These are phyloP conservation scores for Tricholoma furcatifolium DNA, from an alignment of 768 basidiomycete species.

Conservation along the genomic window DNA sequence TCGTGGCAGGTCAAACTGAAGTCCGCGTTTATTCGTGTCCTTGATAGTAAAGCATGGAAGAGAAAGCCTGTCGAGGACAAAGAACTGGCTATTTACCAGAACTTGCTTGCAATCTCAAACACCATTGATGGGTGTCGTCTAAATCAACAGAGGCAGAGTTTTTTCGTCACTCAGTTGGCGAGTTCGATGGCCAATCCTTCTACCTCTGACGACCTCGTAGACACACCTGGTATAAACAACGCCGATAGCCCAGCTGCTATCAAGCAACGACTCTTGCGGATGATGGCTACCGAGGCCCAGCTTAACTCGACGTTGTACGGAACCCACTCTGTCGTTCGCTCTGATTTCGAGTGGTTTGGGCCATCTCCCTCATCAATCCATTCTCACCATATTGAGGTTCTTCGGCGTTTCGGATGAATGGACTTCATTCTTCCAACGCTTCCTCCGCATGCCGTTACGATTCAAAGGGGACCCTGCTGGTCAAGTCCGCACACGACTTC, in stretches of 20 bases:
- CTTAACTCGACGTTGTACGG: slow-evolving; percentile 36
- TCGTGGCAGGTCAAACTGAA: slow-evolving; percentile 41
- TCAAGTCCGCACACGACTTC: slow-evolving; percentile 14
- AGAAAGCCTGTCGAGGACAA: slow-evolving; percentile 14
- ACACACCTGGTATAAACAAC: slow-evolving; percentile 25
- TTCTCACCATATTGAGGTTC: slow-evolving; percentile 37
- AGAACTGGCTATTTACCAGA: slow-evolving; percentile 16
- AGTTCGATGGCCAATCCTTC: slow-evolving; percentile 14
- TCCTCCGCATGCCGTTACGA: slow-evolving; percentile 15
- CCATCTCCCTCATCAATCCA: slow-evolving; percentile 38
- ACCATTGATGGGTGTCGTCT: slow-evolving; percentile 28
- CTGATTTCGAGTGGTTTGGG: slow-evolving; percentile 44
- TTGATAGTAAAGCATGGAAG: slow-evolving; percentile 38
- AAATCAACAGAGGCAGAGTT: slow-evolving; percentile 21
- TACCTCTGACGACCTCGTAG: slow-evolving; percentile 22
- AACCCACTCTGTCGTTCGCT: slow-evolving; percentile 34
- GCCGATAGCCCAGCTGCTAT: slow-evolving; percentile 16
- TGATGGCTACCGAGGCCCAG: slow-evolving; percentile 39
- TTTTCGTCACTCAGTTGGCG: slow-evolving; percentile 36
- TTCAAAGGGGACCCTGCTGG: slow-evolving; percentile 11
- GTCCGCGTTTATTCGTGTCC: slow-evolving; percentile 25
- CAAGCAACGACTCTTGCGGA: slow-evolving; percentile 39
- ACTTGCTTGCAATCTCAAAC: slow-evolving; percentile 16
- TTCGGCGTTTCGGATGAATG: slow-evolving; percentile 37
- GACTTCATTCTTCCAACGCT: slow-evolving; percentile 26